Evolutionary conservation across 2,329 filamentous ascomycete species (phyloP), one percentile per base, ranked within the genome.

Genomic region (Botrytis paeoniae): DNA sequence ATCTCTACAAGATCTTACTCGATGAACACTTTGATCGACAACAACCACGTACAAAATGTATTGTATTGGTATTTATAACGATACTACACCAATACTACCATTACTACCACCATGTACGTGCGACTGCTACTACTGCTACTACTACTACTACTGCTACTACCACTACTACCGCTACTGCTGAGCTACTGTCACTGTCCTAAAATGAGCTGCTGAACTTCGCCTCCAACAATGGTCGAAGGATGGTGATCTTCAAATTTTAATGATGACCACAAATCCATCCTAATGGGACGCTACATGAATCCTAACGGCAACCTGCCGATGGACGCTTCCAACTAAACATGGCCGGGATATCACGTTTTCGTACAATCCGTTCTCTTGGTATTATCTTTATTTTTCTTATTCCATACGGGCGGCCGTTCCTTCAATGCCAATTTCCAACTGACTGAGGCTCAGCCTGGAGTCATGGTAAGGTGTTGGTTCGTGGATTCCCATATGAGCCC

Each of bases 251-350:
- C 60, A 57, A 71, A 71, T 71, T 37, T 64, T 57, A 65, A 65
- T 60, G 59, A 71, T 65, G 43, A 71, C 69, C 69, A 71, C 69
- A 71, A 43, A 43, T 16, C 43, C 48, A 62, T 65, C 69, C 69
- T 71, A n/a, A 57, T 63, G 69, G 43, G 43, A 70, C 69, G n/a
- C 32, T 70, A 57, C 41, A 63, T 41, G 29, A 37, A 70, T 70
- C 60, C 69, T 65, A 51, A n/a, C 41, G 41, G 69, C 59, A 63
- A 43, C 54, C 41, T 65, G 41, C 63, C 29, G 63, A 65, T 18
- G 63, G 25, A 65, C 43, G 22, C 32, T 7, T 48, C 43, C 43
- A 65, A 65, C 41, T 18, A 48, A 54, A 39, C 16, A 54, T 54
- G 64, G 64, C 51, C 51, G n/a, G n/a, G 45, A 66, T 39, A 37